Evolutionary conservation across 805 yeast genomes (phyloP), one percentile per base, ranked within the genome.

Genomic region (Saccharomycopsis sp.): DNA sequence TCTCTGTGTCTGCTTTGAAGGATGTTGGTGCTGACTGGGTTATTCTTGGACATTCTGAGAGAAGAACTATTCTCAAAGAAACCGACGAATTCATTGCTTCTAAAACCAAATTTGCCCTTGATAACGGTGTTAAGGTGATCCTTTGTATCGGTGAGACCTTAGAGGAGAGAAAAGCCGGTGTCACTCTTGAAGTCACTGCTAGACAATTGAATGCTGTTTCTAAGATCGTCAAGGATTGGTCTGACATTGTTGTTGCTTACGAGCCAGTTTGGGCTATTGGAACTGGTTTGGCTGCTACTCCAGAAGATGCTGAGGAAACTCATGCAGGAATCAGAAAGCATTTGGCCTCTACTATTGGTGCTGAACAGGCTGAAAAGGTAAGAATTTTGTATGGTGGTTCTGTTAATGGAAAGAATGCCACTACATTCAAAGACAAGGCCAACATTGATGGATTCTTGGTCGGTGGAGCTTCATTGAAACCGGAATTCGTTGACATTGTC

Each of bases 221-320:
- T 70, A 87, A 84, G 72, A 79, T 86, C 62, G 85, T 90, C 64
- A 70, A 73, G 69, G 97, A 92, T 85, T 93, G 98, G 98, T 69
- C 87, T 64, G 81, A 88, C 75, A 80, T 94, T 66, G 98, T 94
- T 65, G 78, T 94, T 74, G 99, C 99, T 70, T 94, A 94, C 80
- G 99, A 94, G 81, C 99, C 99, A 69, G 97, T 94, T 67, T 94
- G 99, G 99, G 99, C 99, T 69, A 94, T 94, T 69, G 99, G 99
- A 75, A 92, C 98, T 68, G 99, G 99, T 72, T 84, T 94, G 72
- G 97, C 98, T 69, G 98, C 99, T 63, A 94, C 99, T 68, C 91
- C 99, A 67, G 89, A 87, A 67, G 99, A 94, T 73, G 99, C 99
- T 67, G 97, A 94, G 80, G 90, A 86, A 66, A 89, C 94, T 70